Percentiles rank a stretch among this genome's conserved stretches.
phyloP scores from a whole-genome alignment of 2,329 filamentous ascomycete species.

The Falciphora oryzae region DNA sequence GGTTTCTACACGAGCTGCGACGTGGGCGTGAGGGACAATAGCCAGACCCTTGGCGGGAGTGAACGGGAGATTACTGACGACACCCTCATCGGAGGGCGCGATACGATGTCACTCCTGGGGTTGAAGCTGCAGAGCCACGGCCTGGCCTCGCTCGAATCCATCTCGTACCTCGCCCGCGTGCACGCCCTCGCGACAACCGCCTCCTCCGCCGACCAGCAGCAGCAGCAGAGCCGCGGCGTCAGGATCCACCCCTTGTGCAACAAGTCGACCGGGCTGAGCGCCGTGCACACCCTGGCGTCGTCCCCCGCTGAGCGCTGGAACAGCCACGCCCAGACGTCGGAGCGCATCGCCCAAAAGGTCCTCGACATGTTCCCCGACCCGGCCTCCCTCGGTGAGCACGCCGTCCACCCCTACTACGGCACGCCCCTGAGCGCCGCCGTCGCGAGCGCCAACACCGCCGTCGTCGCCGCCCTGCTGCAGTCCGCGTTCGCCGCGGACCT shows the following conservation, averaged over 20 bases:
- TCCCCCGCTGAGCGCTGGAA: conserved; percentile 8
- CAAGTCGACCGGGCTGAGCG: conserved; percentile 5
- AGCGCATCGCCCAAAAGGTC: conserved; percentile 10
- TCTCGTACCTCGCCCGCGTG: conserved; percentile 11
- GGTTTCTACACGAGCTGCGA: neutral
- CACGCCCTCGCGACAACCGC: conserved; percentile 3
- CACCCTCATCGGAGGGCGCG: neutral
- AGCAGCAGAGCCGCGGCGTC: neutral
- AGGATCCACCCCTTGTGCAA: conserved; percentile 3
- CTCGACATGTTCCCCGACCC: conserved; percentile 11
- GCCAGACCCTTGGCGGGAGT: neutral
- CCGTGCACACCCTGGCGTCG: conserved; percentile 10
- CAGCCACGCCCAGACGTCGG: conserved; percentile 13
- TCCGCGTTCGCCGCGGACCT: neutral
- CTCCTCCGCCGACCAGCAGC: no score
- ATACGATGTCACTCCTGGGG: conserved; percentile 7
- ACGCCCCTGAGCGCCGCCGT: neutral
- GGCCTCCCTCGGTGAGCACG: conserved; percentile 3
- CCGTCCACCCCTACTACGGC: neutral
- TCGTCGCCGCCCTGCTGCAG: conserved; percentile 5
- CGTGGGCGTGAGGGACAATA: neutral
- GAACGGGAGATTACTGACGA: neutral
- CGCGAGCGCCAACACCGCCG: neutral
- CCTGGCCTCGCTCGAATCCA: conserved; percentile 9
- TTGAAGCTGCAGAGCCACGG: conserved; percentile 10